Evolutionary conservation across 1,284 basidiomycete genomes (phyloP).

Genomic region (Cryptococcus jaspeensis): DNA sequence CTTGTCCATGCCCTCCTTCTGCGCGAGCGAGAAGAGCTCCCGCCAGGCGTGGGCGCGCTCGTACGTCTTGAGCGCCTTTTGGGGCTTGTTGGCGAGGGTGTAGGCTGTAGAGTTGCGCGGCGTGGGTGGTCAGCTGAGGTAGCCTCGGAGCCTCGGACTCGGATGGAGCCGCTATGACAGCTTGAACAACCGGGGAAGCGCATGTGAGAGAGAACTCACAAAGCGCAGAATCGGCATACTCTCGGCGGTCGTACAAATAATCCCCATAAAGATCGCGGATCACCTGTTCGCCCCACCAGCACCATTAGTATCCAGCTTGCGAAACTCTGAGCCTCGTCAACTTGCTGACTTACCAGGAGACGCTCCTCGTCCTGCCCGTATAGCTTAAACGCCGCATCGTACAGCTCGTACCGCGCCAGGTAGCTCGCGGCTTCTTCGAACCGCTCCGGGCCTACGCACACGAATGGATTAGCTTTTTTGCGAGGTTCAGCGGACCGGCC

Average conservation of each 20-base stretch:
- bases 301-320: neutral
- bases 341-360: slow-evolving; percentile 59
- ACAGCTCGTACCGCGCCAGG: slow-evolving; percentile 74
- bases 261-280: slow-evolving; percentile 82
- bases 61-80: slow-evolving; percentile 78
- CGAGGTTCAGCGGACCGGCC: too few relatives aligned
- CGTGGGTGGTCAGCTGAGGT: neutral
- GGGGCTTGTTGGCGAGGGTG: slow-evolving; percentile 60
- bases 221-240: slow-evolving; percentile 78
- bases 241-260: slow-evolving; percentile 79
- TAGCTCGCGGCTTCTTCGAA: slow-evolving; percentile 82
- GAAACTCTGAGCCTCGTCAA: too few relatives aligned
- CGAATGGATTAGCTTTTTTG: neutral
- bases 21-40: slow-evolving; percentile 79
- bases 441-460: slow-evolving; percentile 21
- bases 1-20: slow-evolving; percentile 51
- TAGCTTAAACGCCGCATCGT: slow-evolving; percentile 67
- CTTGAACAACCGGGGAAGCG: neutral
- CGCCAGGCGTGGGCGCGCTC: slow-evolving; percentile 86
- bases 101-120: slow-evolving; percentile 61
- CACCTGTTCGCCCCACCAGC: slow-evolving; percentile 47
- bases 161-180: slow-evolving; percentile 3
- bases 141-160: too few relatives aligned
- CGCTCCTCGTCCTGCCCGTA: slow-evolving; percentile 64
- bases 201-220: slow-evolving; percentile 55